A percentile compares a stretch with the other conserved stretches of the same genome.
Evolutionary conservation across 345 rosid genomes (phyloP).

Genomic region (Streptanthus diversifolius): DNA sequence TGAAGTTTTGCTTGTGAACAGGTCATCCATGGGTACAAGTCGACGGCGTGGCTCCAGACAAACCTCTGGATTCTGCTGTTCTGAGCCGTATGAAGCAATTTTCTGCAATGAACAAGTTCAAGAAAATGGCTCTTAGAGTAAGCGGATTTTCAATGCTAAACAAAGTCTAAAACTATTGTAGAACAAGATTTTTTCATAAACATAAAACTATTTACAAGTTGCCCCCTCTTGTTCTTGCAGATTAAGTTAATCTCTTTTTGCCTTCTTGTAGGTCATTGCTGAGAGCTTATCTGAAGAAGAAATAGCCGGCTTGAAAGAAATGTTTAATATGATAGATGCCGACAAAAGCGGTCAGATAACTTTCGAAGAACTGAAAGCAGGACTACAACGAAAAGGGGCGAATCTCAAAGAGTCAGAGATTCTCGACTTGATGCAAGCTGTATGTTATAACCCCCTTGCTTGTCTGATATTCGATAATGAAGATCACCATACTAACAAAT

Average conservation of each 20-base stretch:
- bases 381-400: constrained; percentile 74
- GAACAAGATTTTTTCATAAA: neutral
- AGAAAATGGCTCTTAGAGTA: constrained; percentile 81
- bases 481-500: neutral
- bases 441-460: constrained; percentile 38
- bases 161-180: neutral
- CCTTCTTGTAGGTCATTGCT: constrained; percentile 58
- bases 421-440: constrained; percentile 86
- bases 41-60: constrained; percentile 83
- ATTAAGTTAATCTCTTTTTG: constrained; percentile 2
- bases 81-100: constrained; percentile 80
- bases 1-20: constrained; percentile 28
- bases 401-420: constrained; percentile 84
- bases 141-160: constrained; percentile 18
- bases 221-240: neutral
- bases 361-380: constrained; percentile 81
- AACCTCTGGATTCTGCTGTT: constrained; percentile 86
- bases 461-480: neutral
- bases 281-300: constrained; percentile 87
- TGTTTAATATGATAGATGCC: constrained; percentile 87
- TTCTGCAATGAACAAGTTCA: constrained; percentile 90
- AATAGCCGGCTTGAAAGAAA: constrained; percentile 83
- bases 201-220: neutral
- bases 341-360: constrained; percentile 84
- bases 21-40: constrained; percentile 94